Percentiles rank a stretch among this genome's conserved stretches.
Conservation (phyloP, 768 basidiomycete genomes). For the Jaapia argillacea region DNA sequence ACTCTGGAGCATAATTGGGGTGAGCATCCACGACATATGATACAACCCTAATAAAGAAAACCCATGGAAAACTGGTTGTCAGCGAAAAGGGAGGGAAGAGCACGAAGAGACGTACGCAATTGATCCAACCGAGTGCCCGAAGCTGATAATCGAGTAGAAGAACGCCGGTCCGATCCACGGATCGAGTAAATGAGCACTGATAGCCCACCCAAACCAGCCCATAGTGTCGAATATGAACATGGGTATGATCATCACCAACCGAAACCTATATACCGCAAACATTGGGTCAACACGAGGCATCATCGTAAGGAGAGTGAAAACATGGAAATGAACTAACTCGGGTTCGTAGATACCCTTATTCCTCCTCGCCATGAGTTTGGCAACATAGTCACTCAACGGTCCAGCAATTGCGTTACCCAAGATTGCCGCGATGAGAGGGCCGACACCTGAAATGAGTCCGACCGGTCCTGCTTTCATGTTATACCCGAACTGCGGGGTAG, state of each 20-base stretch:
- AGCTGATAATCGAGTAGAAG: slow-evolving; percentile 6
- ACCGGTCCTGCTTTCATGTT: slow-evolving; percentile 8
- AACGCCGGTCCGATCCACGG: slow-evolving; percentile 6
- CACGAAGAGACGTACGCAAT: slow-evolving; percentile 1
- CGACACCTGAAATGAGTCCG: slow-evolving; percentile 11
- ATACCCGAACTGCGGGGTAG: slow-evolving; percentile 7
- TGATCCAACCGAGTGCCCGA: slow-evolving; percentile 5
- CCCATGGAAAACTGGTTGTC: not conserved
- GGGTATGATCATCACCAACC: slow-evolving; percentile 5
- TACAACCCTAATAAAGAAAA: slow-evolving; percentile 4
- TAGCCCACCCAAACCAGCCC: slow-evolving; percentile 9
- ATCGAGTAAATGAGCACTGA: slow-evolving; percentile 5
- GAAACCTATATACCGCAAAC: slow-evolving; percentile 1
- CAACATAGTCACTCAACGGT: slow-evolving; percentile 5
- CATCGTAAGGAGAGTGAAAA: too few relatives aligned
- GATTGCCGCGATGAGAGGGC: slow-evolving; percentile 8
- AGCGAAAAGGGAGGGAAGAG: not conserved
- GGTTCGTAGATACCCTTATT: slow-evolving; percentile 9
- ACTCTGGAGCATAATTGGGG: slow-evolving; percentile 6
- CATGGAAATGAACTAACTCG: slow-evolving; percentile 4
- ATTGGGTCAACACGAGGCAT: not conserved
- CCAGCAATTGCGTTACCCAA: slow-evolving; percentile 4
- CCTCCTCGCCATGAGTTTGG: slow-evolving; percentile 3
- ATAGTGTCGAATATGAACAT: slow-evolving; percentile 4
- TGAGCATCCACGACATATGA: slow-evolving; percentile 8